phyloP scores from a whole-genome alignment of 192 early-diverging fungal genomes.

The Coemansia sp. region DNA sequence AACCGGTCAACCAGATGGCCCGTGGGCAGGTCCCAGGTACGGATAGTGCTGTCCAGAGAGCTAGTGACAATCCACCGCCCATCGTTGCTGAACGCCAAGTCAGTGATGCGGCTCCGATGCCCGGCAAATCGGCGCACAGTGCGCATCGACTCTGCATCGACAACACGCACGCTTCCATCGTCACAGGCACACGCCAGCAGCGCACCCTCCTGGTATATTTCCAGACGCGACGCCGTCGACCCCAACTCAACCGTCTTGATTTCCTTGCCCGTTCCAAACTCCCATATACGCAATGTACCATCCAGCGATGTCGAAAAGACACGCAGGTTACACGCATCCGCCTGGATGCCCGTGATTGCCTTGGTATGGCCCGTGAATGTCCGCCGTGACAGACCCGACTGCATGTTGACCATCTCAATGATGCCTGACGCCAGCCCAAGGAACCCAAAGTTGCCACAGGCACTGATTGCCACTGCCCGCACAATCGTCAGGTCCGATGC shows the following conservation, averaged over 20 bases:
- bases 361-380: slow-evolving; percentile 73
- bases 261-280: slow-evolving; percentile 63
- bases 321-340: slow-evolving; percentile 64
- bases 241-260: slow-evolving; percentile 60
- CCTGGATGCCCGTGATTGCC: slow-evolving; percentile 70
- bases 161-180: slow-evolving; percentile 79
- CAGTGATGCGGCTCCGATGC: slow-evolving; percentile 81
- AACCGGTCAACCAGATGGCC: slow-evolving; percentile 85
- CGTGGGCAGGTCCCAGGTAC: slow-evolving; percentile 95
- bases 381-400: slow-evolving; percentile 76
- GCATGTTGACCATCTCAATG: slow-evolving; percentile 93
- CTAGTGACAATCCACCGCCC: slow-evolving; percentile 83
- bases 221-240: slow-evolving; percentile 57
- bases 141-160: slow-evolving; percentile 76
- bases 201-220: slow-evolving; percentile 64
- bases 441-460: slow-evolving; percentile 92
- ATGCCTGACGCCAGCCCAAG: slow-evolving; percentile 69
- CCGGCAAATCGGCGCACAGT: slow-evolving; percentile 87
- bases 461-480: slow-evolving; percentile 64
- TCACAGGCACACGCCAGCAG: slow-evolving; percentile 80
- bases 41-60: slow-evolving; percentile 78
- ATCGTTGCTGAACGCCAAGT: slow-evolving; percentile 87
- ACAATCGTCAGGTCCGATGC: slow-evolving; percentile 58
- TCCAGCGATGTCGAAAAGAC: slow-evolving; percentile 80
- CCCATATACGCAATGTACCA: slow-evolving; percentile 71